phyloP scores from a whole-genome alignment of 2,329 filamentous ascomycete genomes.

The Penicillium sp. region DNA sequence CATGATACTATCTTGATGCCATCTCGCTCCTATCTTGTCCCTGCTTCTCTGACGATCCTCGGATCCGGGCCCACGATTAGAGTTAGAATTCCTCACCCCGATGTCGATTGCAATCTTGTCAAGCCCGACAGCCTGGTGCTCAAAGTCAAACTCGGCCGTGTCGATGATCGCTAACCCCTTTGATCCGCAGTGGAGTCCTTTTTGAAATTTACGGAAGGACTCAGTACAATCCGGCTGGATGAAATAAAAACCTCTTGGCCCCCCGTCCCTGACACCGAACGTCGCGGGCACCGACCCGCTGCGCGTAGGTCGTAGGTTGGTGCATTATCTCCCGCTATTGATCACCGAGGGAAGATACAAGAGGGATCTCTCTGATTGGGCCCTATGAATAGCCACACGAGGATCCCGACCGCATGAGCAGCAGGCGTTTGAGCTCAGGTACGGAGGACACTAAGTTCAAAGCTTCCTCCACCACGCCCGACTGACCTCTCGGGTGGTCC shows the following conservation, averaged over 20 bases:
- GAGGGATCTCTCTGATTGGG: too few species aligned
- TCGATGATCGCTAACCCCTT: conserved; percentile 13
- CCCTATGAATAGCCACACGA: not conserved
- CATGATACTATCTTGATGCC: not conserved
- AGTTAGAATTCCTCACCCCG: not conserved
- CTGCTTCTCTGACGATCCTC: not conserved
- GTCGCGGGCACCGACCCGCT: too few species aligned
- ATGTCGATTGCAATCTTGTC: conserved; percentile 1
- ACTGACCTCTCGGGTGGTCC: not conserved
- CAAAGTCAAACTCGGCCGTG: conserved; percentile 7
- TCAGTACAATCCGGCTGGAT: not conserved
- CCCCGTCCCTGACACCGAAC: too few species aligned
- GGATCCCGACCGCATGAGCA: not conserved
- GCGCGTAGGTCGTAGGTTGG: too few species aligned
- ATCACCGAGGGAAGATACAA: too few species aligned
- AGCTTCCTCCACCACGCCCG: not conserved
- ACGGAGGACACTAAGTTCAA: not conserved
- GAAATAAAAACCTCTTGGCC: not conserved
- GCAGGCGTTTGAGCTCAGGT: not conserved
- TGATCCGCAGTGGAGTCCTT: conserved; percentile 5
- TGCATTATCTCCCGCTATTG: too few species aligned
- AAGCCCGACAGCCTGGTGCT: conserved; percentile 3
- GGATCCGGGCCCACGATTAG: not conserved
- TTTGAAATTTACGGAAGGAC: not conserved
- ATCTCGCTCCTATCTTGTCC: not conserved